Evolutionary conservation across 768 basidiomycete species (phyloP), one percentile per base, ranked within the genome.

Genomic region (Macrocybe gigantea): DNA sequence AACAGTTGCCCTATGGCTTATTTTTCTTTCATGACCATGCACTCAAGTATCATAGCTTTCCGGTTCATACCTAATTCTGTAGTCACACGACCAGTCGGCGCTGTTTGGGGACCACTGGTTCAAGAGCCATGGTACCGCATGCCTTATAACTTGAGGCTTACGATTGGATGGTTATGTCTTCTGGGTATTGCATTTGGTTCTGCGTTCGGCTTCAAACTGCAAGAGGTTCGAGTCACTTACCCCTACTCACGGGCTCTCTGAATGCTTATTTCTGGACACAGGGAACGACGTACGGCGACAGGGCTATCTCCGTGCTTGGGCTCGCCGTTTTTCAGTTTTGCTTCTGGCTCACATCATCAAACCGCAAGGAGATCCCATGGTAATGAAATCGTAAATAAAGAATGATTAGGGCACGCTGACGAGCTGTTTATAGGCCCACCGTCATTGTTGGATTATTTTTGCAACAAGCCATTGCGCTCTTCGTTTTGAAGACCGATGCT

Each of bases 381-480:
- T 85, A 55, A 35, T 75, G 60, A 11, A 47, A 12, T 14, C 22
- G 22, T 22, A 22, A 22, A 22, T 4, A 22, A 22, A 22, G 22
- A 22, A 22, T 22, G 4, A 22, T 22, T 22, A 4, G 22, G 22
- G 22, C 22, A 4, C 22, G 22, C 22, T 22, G 22, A 4, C 22
- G 22, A 22, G 22, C 22, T 22, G 33, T 8, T 33, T 41, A 2
- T 38, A 86, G 85, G 88, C 85, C 80, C 10, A 92, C 91, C n/a
- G 79, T 93, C 56, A 82, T 93, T 49, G 83, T 91, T 41, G 93
- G 93, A 13, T 70, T 94, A 13, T 83, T 93, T 65, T 56, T 85
- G 38, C 93, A 96, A 61, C 91, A 93, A 69, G 79, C 71, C 12
- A 79, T 94, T 40, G 93, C 93, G 1, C 74, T 95, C 38, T 93